Base-by-base conservation (phyloP, 139 green algal species). In the Closterium sp. region DNA sequence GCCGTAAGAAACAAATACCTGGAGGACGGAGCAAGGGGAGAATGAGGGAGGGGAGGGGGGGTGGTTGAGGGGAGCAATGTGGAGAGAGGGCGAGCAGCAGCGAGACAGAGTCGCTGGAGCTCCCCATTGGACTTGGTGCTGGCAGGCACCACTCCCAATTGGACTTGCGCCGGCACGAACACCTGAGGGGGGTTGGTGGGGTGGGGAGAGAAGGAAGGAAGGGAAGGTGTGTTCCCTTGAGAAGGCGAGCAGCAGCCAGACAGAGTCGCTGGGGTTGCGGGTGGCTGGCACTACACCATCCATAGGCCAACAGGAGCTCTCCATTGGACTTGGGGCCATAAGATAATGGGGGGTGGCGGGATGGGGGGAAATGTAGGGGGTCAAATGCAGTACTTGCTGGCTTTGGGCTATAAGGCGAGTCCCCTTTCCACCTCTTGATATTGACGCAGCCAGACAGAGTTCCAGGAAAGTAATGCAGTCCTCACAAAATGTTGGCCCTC, bases 381-480 rank as follows among this genome's bases (percentile, higher is more conserved):
- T n/a, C n/a, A n/a, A n/a, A n/a, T n/a, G n/a, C 81, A 95, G 76
- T 85, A 97, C 97, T 7, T 96, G 96, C 38, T 97, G 95, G 91
- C 85, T 96, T 95, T 32, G 94, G 89, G 10, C 96, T 96, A 84
- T 97, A 97, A 33, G 87, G n/a, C n/a, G n/a, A n/a, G n/a, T n/a
- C n/a, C n/a, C n/a, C n/a, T n/a, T n/a, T n/a, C n/a, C n/a, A n/a
- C n/a, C n/a, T n/a, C n/a, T n/a, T n/a, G n/a, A n/a, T n/a, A n/a
- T n/a, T n/a, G n/a, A n/a, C n/a, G n/a, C n/a, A n/a, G n/a, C n/a
- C n/a, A n/a, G n/a, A n/a, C n/a, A n/a, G n/a, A n/a, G n/a, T n/a
- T n/a, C n/a, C n/a, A 95, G 25, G 31, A 6, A 81, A 89, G 69
- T 76, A 92, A 16, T 66, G 16, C 1, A 16, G 38, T 23, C 38